phyloP scores from a whole-genome alignment of 306 rosid species.

The Cicer pinnatifidum region DNA sequence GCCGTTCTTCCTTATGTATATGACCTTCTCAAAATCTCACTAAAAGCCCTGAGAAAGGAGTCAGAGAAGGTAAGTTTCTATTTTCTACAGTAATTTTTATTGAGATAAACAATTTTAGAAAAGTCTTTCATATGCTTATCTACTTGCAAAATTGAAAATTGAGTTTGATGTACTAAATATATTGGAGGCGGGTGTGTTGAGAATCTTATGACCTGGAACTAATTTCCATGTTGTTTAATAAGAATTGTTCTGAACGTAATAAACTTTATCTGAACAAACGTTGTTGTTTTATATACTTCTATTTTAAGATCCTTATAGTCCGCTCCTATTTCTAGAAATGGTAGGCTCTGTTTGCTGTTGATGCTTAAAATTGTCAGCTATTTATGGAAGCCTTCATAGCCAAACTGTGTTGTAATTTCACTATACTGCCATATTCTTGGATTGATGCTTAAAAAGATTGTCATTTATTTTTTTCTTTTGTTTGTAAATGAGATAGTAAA shows the following conservation, averaged over 20 bases:
- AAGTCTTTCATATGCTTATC: slow-evolving; percentile 8
- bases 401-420: slow-evolving; percentile 13
- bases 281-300: not conserved
- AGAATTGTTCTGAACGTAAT: not conserved
- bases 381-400: slow-evolving; percentile 3
- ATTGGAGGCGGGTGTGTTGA: slow-evolving; percentile 4
- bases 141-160: not conserved
- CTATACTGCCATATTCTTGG: slow-evolving; percentile 25
- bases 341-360: too few relatives aligned
- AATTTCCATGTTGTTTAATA: slow-evolving; percentile 20
- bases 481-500: too few relatives aligned
- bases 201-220: not conserved
- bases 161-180: slow-evolving; percentile 2
- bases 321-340: not conserved
- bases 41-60: slow-evolving; percentile 64
- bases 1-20: slow-evolving; percentile 64
- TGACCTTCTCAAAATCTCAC: slow-evolving; percentile 68
- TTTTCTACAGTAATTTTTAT: slow-evolving; percentile 6
- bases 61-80: slow-evolving; percentile 65
- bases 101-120: not conserved
- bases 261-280: not conserved
- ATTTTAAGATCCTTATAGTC: not conserved
- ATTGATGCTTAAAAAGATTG: not conserved
- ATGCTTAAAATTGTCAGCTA: too few relatives aligned
- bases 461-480: too few relatives aligned